phyloP scores from a whole-genome alignment of 1,284 basidiomycete species.

The Rhodotorula sp. region DNA sequence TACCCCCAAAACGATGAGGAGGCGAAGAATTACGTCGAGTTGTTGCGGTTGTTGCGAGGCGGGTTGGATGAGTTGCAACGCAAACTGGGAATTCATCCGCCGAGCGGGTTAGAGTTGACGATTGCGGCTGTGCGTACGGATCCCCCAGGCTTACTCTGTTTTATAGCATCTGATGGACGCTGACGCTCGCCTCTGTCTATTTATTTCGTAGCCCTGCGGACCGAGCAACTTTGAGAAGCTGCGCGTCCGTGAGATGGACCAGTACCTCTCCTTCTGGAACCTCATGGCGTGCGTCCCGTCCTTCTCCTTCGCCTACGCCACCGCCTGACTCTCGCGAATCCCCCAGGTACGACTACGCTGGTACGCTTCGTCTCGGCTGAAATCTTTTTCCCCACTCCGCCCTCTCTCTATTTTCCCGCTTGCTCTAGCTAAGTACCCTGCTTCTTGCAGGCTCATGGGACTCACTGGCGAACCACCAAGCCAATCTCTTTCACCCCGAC shows the following conservation, averaged over 20 bases:
- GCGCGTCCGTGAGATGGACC: slow-evolving; percentile 69
- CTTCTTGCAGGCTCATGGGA: slow-evolving; percentile 47
- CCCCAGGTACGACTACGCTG: slow-evolving; percentile 37
- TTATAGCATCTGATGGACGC: neutral
- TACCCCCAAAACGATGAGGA: slow-evolving; percentile 54
- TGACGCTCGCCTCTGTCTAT: neutral
- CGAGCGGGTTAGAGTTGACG: slow-evolving; percentile 52
- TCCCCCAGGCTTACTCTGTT: too few relatives aligned
- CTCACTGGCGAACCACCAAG: slow-evolving; percentile 66
- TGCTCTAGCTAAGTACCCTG: neutral
- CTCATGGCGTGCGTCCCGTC: slow-evolving; percentile 65
- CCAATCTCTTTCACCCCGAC: slow-evolving; percentile 61
- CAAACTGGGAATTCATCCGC: slow-evolving; percentile 34
- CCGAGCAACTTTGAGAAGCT: slow-evolving; percentile 64
- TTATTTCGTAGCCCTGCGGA: slow-evolving; percentile 62
- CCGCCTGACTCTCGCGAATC: neutral
- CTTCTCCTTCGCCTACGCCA: neutral
- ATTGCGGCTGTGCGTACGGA: slow-evolving; percentile 42
- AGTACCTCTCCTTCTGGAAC: slow-evolving; percentile 76
- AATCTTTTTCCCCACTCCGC: neutral
- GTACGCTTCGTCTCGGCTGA: neutral
- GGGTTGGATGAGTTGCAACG: slow-evolving; percentile 50
- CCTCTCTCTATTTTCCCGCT: neutral
- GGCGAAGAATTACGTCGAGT: slow-evolving; percentile 53
- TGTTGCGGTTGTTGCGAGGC: slow-evolving; percentile 52